These are phyloP conservation scores for Coffea canephora DNA, from an alignment of 257 asterid genomes.

Conservation along the genomic window DNA sequence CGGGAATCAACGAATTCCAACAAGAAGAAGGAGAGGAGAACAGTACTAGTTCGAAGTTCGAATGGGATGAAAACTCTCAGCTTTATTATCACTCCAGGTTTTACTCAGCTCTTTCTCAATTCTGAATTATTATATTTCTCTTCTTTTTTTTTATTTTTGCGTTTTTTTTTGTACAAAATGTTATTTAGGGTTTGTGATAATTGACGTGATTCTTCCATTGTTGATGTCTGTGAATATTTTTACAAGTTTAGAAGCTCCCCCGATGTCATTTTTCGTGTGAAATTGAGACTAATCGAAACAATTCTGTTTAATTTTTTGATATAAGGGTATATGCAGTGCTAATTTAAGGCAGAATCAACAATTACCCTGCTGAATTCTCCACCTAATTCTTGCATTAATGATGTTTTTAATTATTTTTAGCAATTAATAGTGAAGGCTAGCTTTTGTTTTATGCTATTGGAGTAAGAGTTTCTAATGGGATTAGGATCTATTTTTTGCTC, in stretches of 20 bases:
- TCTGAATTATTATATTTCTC: neutral
- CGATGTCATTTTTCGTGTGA: neutral
- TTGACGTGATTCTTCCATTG: neutral
- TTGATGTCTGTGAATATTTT: neutral
- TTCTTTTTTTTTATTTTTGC: constrained; percentile 8
- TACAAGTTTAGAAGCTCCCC: neutral
- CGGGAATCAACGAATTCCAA: constrained; percentile 36
- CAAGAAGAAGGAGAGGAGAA: constrained; percentile 13
- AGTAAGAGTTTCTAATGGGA: neutral
- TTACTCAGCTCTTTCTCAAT: neutral
- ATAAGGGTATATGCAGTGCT: no score
- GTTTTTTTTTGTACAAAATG: neutral
- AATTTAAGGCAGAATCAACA: neutral
- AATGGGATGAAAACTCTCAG: constrained; percentile 82
- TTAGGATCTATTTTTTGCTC: neutral
- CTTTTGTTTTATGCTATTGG: neutral
- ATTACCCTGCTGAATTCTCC: neutral
- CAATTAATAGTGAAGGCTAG: neutral
- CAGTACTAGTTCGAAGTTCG: constrained; percentile 38
- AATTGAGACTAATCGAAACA: no score
- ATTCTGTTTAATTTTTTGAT: no score
- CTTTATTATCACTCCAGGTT: constrained; percentile 92
- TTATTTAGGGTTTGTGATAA: no score
- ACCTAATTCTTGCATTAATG: neutral
- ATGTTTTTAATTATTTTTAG: neutral